Evolutionary conservation across 495 filamentous ascomycete species (phyloP).

Genomic region (Parathielavia appendiculata): DNA sequence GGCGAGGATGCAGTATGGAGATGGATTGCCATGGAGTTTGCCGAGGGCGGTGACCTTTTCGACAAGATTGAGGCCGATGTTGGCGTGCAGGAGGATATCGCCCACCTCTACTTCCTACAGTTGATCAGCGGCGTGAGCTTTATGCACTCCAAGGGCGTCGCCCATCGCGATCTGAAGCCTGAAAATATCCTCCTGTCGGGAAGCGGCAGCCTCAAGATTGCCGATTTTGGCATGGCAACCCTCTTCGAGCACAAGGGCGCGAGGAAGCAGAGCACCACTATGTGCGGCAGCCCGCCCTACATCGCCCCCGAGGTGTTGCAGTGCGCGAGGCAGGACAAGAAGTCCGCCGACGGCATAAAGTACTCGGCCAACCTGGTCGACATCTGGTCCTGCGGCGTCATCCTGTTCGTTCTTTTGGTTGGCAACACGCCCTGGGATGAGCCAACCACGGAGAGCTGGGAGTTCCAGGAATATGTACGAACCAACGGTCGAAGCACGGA

Average conservation of each 20-base stretch:
- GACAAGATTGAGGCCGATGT: slow-evolving; percentile 99
- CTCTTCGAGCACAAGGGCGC: slow-evolving; percentile 83
- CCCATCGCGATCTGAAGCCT: slow-evolving; percentile 85
- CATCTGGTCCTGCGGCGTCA: slow-evolving; percentile 96
- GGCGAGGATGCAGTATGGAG: slow-evolving; percentile 87
- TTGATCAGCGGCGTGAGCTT: slow-evolving; percentile 84
- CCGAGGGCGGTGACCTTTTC: slow-evolving; percentile 93
- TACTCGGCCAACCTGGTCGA: slow-evolving; percentile 84
- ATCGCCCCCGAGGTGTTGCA: slow-evolving; percentile 89
- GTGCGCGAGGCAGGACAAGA: slow-evolving; percentile 41
- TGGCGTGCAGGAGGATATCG: slow-evolving; percentile 85
- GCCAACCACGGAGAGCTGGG: slow-evolving; percentile 71
- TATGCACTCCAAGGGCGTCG: slow-evolving; percentile 89
- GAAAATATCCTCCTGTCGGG: slow-evolving; percentile 82
- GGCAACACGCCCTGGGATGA: slow-evolving; percentile 99
- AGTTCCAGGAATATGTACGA: slow-evolving; percentile 78
- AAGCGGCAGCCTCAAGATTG: slow-evolving; percentile 86
- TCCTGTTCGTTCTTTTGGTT: slow-evolving; percentile 89
- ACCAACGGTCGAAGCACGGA: slow-evolving; percentile 76
- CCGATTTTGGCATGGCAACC: slow-evolving; percentile 95
- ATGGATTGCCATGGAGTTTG: slow-evolving; percentile 98
- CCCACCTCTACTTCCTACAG: slow-evolving; percentile 93
- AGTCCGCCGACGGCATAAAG: slow-evolving; percentile 51
- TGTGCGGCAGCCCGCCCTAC: slow-evolving; percentile 95
- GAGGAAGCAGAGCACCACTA: slow-evolving; percentile 71